phyloP scores from a whole-genome alignment of 108 stramenopile genomes.

The Stephanodiscus minutulus region DNA sequence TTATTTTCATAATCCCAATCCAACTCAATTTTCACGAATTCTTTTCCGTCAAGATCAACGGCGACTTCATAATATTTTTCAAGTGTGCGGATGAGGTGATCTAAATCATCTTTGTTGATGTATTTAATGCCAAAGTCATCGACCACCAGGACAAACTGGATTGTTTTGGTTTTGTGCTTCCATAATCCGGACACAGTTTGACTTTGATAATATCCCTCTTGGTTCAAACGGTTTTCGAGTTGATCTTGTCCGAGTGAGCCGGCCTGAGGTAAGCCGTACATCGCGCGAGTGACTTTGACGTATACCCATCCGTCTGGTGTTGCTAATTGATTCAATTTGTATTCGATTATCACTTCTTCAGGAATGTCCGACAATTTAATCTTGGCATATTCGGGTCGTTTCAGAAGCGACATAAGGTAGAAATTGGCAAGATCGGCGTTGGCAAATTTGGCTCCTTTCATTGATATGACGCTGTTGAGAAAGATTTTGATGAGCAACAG shows the following conservation, averaged over 20 bases:
- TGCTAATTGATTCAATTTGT: background rate
- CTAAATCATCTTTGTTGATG: background rate
- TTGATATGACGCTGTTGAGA: no score
- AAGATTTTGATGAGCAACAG: no score
- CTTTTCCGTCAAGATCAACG: background rate
- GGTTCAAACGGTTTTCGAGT: conserved; percentile 5
- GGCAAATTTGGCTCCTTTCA: no score
- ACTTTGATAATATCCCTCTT: background rate
- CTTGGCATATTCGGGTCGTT: no score
- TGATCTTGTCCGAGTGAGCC: conserved; percentile 39
- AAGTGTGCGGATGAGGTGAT: background rate
- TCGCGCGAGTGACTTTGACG: conserved; percentile 22
- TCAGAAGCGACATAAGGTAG: no score
- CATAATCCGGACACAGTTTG: background rate
- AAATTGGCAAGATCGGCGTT: no score
- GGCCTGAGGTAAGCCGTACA: conserved; percentile 61
- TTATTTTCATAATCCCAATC: conserved; percentile 2
- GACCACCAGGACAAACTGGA: background rate
- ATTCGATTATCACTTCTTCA: no score
- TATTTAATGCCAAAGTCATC: conserved; percentile 1
- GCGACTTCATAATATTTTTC: background rate
- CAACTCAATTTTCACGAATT: background rate
- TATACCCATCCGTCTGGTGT: conserved; percentile 15
- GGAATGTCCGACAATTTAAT: no score
- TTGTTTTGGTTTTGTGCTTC: background rate